Evolutionary conservation across 257 asterid genomes (phyloP).

Genomic region (Catharanthus roseus): DNA sequence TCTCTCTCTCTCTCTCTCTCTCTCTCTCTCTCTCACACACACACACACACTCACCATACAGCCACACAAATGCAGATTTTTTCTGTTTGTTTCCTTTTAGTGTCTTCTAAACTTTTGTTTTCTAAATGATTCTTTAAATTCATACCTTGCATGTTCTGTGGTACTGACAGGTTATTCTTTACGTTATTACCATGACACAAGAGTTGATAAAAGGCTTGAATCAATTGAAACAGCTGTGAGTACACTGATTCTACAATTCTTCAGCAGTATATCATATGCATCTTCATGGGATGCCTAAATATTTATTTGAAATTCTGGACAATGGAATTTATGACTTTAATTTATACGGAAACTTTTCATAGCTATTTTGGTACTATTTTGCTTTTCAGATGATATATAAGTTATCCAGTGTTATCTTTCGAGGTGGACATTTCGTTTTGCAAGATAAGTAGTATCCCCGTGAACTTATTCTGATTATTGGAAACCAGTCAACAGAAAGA

Average conservation of each 20-base stretch:
- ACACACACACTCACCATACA: too few species aligned
- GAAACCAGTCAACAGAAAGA: too few species aligned
- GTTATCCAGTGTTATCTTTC: too few species aligned
- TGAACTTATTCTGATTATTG: too few species aligned
- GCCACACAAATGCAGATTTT: not conserved
- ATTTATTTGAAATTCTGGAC: not conserved
- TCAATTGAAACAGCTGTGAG: conserved; percentile 82
- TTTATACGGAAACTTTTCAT: not conserved
- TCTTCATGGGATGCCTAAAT: not conserved
- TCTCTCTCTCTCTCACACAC: too few species aligned
- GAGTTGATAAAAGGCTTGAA: conserved; percentile 74
- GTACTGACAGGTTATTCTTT: conserved; percentile 58
- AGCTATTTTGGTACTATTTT: not conserved
- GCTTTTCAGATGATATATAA: not conserved
- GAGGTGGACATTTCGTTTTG: too few species aligned
- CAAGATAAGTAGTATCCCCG: too few species aligned
- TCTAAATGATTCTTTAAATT: not conserved
- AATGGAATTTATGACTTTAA: not conserved
- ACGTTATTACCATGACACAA: conserved; percentile 68
- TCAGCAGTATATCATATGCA: not conserved
- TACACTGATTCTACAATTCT: conserved; percentile 14
- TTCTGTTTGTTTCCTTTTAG: not conserved
- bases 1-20: not conserved
- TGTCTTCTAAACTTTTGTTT: not conserved
- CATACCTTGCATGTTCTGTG: conserved; percentile 8